Conservation (phyloP, 2,329 filamentous ascomycete species). For the Exophiala calicioides region DNA sequence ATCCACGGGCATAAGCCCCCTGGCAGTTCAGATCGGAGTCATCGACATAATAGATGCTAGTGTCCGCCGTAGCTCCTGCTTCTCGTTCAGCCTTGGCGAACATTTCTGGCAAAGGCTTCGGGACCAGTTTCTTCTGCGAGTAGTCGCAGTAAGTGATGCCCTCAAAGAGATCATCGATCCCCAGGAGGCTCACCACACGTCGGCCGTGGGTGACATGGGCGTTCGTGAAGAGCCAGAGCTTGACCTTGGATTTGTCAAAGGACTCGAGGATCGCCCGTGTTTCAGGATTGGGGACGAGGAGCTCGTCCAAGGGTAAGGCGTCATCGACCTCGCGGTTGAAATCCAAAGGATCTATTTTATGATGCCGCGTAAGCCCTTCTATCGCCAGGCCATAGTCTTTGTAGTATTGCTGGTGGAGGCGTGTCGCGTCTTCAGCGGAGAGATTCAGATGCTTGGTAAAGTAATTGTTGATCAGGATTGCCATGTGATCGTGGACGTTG, state of each 20-base stretch:
- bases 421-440: slow-evolving; percentile 73
- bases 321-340: slow-evolving; percentile 96
- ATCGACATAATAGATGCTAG: slow-evolving; percentile 91
- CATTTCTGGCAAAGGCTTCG: slow-evolving; percentile 83
- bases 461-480: slow-evolving; percentile 71
- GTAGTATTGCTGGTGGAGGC: slow-evolving; percentile 90
- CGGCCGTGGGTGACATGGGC: slow-evolving; percentile 87
- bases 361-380: slow-evolving; percentile 87
- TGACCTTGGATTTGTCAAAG: slow-evolving; percentile 80
- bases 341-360: slow-evolving; percentile 90
- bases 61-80: slow-evolving; percentile 66
- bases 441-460: slow-evolving; percentile 72
- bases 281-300: slow-evolving; percentile 76
- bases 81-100: slow-evolving; percentile 87
- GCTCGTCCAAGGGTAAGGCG: slow-evolving; percentile 79
- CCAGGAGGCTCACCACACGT: slow-evolving; percentile 77
- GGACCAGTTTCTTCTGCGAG: slow-evolving; percentile 68
- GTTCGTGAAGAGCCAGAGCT: slow-evolving; percentile 93
- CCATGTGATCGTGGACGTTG: slow-evolving; percentile 87
- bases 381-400: slow-evolving; percentile 95
- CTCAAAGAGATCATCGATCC: slow-evolving; percentile 86
- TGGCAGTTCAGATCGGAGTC: slow-evolving; percentile 83
- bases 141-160: slow-evolving; percentile 97
- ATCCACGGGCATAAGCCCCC: slow-evolving; percentile 75
- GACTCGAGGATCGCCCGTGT: slow-evolving; percentile 76